phyloP scores from a whole-genome alignment of 139 green algal species.

The Microglena sp. region DNA sequence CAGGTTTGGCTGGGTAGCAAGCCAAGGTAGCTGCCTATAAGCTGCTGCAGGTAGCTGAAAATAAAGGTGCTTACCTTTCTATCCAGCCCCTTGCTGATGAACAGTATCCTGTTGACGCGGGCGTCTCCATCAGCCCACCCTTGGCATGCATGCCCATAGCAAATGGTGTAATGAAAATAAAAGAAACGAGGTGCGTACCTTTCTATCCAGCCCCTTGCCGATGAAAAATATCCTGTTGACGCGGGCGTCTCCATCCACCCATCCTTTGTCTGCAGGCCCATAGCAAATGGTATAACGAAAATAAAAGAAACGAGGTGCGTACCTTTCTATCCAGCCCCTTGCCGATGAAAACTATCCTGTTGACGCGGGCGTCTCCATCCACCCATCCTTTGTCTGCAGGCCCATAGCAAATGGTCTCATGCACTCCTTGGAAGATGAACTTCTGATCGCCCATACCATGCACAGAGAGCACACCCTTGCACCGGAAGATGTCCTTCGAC shows the following conservation, averaged over 20 bases:
- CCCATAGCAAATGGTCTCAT: conserved; percentile 76
- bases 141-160: conserved; percentile 52
- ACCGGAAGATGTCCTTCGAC: conserved; percentile 74
- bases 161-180: conserved; percentile 80
- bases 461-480: conserved; percentile 70
- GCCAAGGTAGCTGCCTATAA: too few relatives aligned
- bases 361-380: conserved; percentile 51
- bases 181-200: too few relatives aligned
- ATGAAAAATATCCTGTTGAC: conserved; percentile 83
- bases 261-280: conserved; percentile 47
- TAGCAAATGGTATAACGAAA: conserved; percentile 80
- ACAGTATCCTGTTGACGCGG: conserved; percentile 70
- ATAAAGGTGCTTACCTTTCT: too few relatives aligned
- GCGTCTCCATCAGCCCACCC: conserved; percentile 49
- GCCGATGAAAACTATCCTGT: conserved; percentile 81
- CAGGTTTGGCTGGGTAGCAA: too few relatives aligned
- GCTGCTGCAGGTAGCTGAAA: too few relatives aligned
- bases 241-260: conserved; percentile 44
- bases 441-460: conserved; percentile 26
- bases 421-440: conserved; percentile 81
- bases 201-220: conserved; percentile 52
- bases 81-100: conserved; percentile 67
- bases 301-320: too few relatives aligned
- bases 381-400: conserved; percentile 46
- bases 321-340: conserved; percentile 49